Evolutionary conservation across 768 basidiomycete genomes (phyloP), one percentile per base, ranked within the genome.

Genomic region (Pleurotus platypus): DNA sequence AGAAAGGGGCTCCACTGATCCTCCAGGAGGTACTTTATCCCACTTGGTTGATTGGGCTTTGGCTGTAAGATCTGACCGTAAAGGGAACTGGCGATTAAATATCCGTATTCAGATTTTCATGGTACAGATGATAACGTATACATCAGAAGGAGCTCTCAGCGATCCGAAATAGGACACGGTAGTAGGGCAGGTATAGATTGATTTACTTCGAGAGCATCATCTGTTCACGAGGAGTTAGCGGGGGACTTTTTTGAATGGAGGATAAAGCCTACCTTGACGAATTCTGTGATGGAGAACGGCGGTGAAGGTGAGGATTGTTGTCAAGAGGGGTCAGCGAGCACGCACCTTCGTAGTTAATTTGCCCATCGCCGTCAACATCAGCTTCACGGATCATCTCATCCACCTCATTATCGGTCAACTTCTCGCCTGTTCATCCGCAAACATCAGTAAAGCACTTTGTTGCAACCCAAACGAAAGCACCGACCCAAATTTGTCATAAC

Each of bases 361-460:
- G 86, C 20, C 88, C 88, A 64, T 90, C 87, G 47, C 90, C 90
- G 64, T 92, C 89, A 45, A 85, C 79, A 68, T 93, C 90, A 49
- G 90, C 91, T 72, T 70, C 69, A 39, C 63, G 61, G 43, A 67
- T 70, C 71, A 72, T 72, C 59, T 67, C 69, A 53, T 70, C 69
- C 46, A 72, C 67, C 59, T 72, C 71, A 16, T 54, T 60, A 49
- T 72, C 71, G 16, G 66, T 64, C 50, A 72, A 61, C 43, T 66
- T 68, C 62, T 72, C 71, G 27, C 70, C 70, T 68, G 43, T 13
- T 49, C 13, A 50, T 9, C 40, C 46, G 18, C 48, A 51, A 50
- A 15, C 16, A 49, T 16, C 16, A 47, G n/a, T 37, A 16, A 26
- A 40, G 11, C 15, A 16, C 27, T 5, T 16, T 26, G 3, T 35